These are phyloP conservation scores for Candida boleticola DNA, from an alignment of 805 yeast species.

Conservation along the genomic window DNA sequence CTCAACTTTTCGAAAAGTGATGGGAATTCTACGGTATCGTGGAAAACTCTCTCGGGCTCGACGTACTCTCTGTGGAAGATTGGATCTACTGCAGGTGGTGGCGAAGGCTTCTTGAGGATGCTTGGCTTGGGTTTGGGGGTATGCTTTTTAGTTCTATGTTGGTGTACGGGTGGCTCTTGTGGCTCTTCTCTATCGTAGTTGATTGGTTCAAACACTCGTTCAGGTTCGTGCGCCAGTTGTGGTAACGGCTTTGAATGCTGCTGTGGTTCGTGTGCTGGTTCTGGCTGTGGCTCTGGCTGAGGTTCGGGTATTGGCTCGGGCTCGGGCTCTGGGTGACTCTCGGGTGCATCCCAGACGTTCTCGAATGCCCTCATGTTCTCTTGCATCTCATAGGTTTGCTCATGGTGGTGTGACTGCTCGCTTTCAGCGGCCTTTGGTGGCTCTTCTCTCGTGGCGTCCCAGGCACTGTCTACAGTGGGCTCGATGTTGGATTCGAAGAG, in stretches of 20 bases:
- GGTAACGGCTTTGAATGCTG: too few species aligned
- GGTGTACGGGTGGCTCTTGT: conserved; percentile 1
- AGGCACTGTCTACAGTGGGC: conserved; percentile 22
- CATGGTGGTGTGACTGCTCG: neutral
- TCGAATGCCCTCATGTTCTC: conserved; percentile 15
- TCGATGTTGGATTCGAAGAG: conserved; percentile 12
- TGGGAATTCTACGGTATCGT: conserved; percentile 46
- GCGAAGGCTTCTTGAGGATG: neutral
- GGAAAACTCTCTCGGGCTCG: conserved; percentile 60
- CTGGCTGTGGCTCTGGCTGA: neutral
- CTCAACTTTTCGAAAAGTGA: neutral
- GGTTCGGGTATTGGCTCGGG: neutral
- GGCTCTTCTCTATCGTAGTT: too few species aligned
- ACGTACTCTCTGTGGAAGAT: neutral
- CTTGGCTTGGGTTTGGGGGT: too few species aligned
- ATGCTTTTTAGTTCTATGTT: neutral
- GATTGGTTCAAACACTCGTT: neutral
- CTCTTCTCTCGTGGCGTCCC: conserved; percentile 45
- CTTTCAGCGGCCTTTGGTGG: conserved; percentile 32
- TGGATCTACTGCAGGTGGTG: neutral
- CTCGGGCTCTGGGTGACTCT: neutral
- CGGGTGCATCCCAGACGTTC: conserved; percentile 27
- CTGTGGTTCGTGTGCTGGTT: too few species aligned
- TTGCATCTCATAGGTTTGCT: conserved; percentile 10
- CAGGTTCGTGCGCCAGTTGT: neutral